A percentile compares a stretch with the other conserved stretches of the same genome.
Conservation (phyloP, 495 filamentous ascomycete species). For the Viridothelium virens region DNA sequence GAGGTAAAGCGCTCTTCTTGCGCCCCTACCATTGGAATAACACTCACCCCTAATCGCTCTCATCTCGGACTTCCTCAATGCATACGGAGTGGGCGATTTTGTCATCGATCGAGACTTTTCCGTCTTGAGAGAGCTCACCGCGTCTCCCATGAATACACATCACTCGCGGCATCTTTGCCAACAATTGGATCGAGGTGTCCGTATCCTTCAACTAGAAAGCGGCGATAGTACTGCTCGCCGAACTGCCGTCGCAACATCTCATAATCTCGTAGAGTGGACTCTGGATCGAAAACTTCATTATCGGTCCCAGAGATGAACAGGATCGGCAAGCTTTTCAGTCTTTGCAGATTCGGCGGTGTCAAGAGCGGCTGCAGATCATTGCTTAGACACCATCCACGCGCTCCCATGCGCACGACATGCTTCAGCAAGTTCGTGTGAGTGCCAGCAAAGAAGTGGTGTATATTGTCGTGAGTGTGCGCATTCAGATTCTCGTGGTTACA, state of each 20-base stretch:
- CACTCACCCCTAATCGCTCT: too few relatives aligned
- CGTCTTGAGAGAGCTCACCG: background rate
- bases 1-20: too few relatives aligned
- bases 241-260: slow-evolving; percentile 1
- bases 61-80: too few relatives aligned
- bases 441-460: slow-evolving; percentile 1
- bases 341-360: background rate
- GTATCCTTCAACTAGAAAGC: slow-evolving; percentile 3
- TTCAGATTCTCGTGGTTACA: slow-evolving; percentile 1
- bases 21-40: too few relatives aligned
- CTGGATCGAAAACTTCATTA: slow-evolving; percentile 3
- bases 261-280: slow-evolving; percentile 5
- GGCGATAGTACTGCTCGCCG: background rate
- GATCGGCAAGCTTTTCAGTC: background rate
- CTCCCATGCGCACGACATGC: background rate
- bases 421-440: slow-evolving; percentile 8
- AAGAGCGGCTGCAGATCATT: slow-evolving; percentile 9
- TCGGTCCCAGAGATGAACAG: slow-evolving; percentile 3
- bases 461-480: slow-evolving; percentile 1
- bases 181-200: slow-evolving; percentile 3
- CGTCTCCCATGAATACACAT: slow-evolving; percentile 9
- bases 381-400: background rate
- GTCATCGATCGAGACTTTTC: too few relatives aligned
- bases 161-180: slow-evolving; percentile 2
- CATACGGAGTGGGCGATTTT: too few relatives aligned